These are phyloP conservation scores for Penicillium paneum DNA, from an alignment of 2,329 filamentous ascomycete genomes.

Conservation along the genomic window DNA sequence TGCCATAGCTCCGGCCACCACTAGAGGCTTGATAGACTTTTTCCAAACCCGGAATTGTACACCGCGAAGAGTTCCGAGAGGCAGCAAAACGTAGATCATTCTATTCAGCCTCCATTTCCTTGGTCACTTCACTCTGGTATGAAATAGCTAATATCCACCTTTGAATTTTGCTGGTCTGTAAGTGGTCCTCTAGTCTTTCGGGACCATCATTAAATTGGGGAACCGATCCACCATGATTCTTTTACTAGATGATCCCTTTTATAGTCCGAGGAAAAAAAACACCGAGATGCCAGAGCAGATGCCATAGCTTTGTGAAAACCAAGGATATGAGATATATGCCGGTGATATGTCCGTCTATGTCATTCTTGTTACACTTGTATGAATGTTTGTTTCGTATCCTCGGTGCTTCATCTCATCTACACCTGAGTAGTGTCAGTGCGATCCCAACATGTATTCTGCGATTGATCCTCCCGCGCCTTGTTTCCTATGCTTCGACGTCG, in stretches of 20 bases:
- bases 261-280: background rate
- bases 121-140: background rate
- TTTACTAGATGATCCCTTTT: background rate
- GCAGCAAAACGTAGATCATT: background rate
- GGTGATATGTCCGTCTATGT: background rate
- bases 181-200: background rate
- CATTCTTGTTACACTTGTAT: background rate
- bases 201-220: background rate
- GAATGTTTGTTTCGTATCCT: background rate
- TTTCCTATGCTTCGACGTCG: too few species aligned
- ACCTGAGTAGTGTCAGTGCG: background rate
- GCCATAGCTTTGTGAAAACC: background rate
- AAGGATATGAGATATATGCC: background rate
- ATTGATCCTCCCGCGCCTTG: background rate
- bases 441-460: background rate
- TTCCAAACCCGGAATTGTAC: background rate
- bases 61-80: background rate
- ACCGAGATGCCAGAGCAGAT: too few species aligned
- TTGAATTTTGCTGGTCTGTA: background rate
- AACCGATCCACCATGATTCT: background rate
- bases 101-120: background rate
- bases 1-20: background rate
- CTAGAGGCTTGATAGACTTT: background rate
- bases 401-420: background rate
- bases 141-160: background rate